Conservation (phyloP, 2,329 filamentous ascomycete species). For the Fusarium hainanense region DNA sequence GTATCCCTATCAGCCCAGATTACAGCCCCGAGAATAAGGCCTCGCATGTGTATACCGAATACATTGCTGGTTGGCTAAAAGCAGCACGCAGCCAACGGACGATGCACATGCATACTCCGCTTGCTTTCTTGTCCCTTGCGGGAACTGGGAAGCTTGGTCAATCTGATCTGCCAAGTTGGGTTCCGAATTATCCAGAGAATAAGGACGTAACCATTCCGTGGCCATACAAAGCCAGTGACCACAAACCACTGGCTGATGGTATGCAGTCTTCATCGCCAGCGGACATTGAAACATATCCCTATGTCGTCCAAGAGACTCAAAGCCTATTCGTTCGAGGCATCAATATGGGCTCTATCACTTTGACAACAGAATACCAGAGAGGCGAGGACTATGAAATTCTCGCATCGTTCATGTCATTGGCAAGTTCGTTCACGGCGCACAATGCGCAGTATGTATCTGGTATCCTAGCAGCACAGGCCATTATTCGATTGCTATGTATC, state of each 20-base stretch:
- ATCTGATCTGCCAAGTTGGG: constrained; percentile 12
- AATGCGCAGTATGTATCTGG: not conserved
- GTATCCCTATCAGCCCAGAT: constrained; percentile 1
- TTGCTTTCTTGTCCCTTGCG: constrained; percentile 8
- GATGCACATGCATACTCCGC: not conserved
- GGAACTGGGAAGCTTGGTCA: not conserved
- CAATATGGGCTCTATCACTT: not conserved
- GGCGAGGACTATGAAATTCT: not conserved
- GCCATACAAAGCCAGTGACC: not conserved
- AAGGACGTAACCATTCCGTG: not conserved
- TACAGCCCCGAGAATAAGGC: constrained; percentile 4
- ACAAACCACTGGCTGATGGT: not conserved
- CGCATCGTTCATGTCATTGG: constrained; percentile 10
- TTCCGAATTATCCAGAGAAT: not conserved
- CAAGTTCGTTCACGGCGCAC: constrained; percentile 6
- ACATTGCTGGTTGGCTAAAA: constrained; percentile 2
- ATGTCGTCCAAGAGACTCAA: not conserved
- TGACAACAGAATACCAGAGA: not conserved
- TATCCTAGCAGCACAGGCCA: constrained; percentile 1
- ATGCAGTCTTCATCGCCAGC: not conserved
- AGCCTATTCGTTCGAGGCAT: not conserved
- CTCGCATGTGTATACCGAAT: constrained; percentile 10
- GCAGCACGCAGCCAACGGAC: constrained; percentile 1
- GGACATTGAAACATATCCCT: not conserved
- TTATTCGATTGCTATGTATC: not conserved